phyloP scores from a whole-genome alignment of 179 eudicot genomes.

The Patellifolia procumbens region DNA sequence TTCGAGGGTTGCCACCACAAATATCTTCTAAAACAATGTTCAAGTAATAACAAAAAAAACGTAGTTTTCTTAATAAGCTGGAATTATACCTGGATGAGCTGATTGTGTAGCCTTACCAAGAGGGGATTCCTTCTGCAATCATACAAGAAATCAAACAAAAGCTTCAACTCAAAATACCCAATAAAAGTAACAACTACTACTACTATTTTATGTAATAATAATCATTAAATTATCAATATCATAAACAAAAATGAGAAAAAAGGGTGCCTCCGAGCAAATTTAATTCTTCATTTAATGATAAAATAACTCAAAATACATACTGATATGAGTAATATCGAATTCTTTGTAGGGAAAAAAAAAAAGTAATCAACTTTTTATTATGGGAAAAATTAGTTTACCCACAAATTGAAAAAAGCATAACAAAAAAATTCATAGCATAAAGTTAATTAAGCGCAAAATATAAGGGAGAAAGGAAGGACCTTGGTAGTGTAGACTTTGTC shows the following conservation, averaged over 20 bases:
- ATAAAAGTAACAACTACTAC: neutral
- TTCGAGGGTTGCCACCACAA: neutral
- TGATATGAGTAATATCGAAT: too few relatives aligned
- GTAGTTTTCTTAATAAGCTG: neutral
- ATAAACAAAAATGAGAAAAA: neutral
- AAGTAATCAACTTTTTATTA: too few relatives aligned
- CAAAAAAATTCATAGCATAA: too few relatives aligned
- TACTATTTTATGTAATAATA: neutral
- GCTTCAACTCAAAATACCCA: neutral
- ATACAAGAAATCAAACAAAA: neutral
- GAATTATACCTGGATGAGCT: constrained; percentile 86
- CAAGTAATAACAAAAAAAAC: neutral
- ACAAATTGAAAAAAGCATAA: neutral
- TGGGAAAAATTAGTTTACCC: neutral
- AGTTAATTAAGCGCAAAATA: neutral
- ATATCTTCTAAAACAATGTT: neutral
- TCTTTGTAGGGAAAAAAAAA: too few relatives aligned
- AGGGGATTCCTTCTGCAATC: constrained; percentile 88
- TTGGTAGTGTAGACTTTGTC: constrained; percentile 96
- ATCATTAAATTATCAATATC: neutral
- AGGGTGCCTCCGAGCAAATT: too few relatives aligned
- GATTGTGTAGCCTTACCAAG: constrained; percentile 79
- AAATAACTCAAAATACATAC: too few relatives aligned
- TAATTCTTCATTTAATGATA: too few relatives aligned
- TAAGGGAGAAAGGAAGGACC: constrained; percentile 30